These are phyloP conservation scores for Ramichloridium luteum DNA, from an alignment of 2,329 filamentous ascomycete genomes.

Conservation along the genomic window DNA sequence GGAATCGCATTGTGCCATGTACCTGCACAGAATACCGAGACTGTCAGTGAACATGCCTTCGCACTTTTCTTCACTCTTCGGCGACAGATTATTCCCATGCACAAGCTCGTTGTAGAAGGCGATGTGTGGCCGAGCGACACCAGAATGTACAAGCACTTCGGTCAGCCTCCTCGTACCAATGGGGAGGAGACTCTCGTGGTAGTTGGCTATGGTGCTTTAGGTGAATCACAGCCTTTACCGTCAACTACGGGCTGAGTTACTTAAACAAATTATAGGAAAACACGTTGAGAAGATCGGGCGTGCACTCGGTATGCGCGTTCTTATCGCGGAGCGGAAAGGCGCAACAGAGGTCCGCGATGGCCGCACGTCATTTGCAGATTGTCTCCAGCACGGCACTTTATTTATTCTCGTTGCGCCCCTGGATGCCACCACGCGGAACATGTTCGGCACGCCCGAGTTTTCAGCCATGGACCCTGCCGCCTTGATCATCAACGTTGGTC, in stretches of 20 bases:
- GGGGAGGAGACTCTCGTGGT: conserved; percentile 39
- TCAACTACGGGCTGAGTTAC: conserved; percentile 1
- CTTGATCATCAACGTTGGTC: conserved; percentile 36
- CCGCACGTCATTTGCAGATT: conserved; percentile 27
- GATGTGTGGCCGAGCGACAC: conserved; percentile 31
- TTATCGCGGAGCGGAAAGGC: conserved; percentile 37
- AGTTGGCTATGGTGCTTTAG: conserved; percentile 39
- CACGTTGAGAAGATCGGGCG: conserved; percentile 33
- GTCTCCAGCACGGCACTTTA: conserved; percentile 27
- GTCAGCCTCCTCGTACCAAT: conserved; percentile 32
- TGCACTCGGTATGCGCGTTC: conserved; percentile 37
- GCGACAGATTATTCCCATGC: conserved; percentile 29
- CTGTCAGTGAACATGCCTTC: conserved; percentile 40
- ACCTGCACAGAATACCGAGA: conserved; percentile 35
- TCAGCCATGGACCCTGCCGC: conserved; percentile 33
- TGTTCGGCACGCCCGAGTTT: conserved; percentile 28
- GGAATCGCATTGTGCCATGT: conserved; percentile 37
- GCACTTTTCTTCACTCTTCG: conserved; percentile 38
- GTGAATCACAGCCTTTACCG: conserved; percentile 15
- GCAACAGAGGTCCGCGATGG: conserved; percentile 16
- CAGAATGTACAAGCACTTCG: conserved; percentile 26
- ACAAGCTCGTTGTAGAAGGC: conserved; percentile 24
- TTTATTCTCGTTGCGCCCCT: conserved; percentile 24
- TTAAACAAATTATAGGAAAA: conserved; percentile 24
- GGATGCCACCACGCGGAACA: conserved; percentile 15